Evolutionary conservation across 148 eudicot species (phyloP).

Genomic region (Beta vulgaris): DNA sequence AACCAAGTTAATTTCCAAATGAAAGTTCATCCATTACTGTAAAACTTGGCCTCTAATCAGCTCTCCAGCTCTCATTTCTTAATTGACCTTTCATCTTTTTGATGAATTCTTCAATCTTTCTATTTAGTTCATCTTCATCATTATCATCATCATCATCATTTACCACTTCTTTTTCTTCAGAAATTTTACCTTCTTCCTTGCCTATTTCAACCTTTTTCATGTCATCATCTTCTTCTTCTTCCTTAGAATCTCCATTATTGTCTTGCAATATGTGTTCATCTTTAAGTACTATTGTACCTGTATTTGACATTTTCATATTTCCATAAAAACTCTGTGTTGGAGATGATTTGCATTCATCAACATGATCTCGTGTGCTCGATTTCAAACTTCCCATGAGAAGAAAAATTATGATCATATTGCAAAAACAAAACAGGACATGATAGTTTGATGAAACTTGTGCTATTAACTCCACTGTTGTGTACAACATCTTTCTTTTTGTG

Average conservation of each 20-base stretch:
- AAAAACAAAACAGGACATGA: slow-evolving; percentile 55
- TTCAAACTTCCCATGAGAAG: slow-evolving; percentile 34
- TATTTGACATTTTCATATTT: slow-evolving; percentile 15
- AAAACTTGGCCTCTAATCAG: neutral
- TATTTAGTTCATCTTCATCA: slow-evolving; percentile 63
- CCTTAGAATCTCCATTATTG: slow-evolving; percentile 4
- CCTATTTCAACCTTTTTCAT: neutral
- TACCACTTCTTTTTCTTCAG: neutral
- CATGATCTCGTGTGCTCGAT: slow-evolving; percentile 1
- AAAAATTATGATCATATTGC: slow-evolving; percentile 55
- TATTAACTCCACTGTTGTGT: slow-evolving; percentile 49
- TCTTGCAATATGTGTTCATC: neutral
- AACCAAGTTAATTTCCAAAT: neutral
- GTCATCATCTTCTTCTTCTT: neutral
- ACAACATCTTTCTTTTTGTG: slow-evolving; percentile 39
- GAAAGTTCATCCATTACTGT: neutral
- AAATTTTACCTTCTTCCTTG: neutral
- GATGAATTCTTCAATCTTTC: slow-evolving; percentile 70
- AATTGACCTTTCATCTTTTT: slow-evolving; percentile 52
- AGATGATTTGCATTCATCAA: neutral
- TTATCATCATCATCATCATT: slow-evolving; percentile 10
- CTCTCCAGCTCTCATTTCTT: slow-evolving; percentile 45
- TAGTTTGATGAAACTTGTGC: slow-evolving; percentile 50
- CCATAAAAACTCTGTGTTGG: neutral
- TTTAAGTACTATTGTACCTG: neutral